Conservation (phyloP, 352 stramenopile genomes). For the Pythium brachiatum region DNA sequence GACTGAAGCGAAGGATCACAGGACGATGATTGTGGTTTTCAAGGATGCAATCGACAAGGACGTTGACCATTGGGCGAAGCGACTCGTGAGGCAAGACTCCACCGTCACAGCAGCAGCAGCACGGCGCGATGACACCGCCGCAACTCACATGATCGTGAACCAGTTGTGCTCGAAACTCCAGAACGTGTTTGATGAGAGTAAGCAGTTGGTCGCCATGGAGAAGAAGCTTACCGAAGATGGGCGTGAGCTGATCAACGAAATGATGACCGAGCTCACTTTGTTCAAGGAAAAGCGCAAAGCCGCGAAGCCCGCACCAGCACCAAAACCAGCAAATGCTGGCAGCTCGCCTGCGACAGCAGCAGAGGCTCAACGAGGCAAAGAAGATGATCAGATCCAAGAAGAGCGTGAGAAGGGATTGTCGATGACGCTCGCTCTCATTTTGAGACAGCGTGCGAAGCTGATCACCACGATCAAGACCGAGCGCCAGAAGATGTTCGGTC, state of each 20-base stretch:
- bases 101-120: conserved; percentile 24
- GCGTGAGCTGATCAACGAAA: conserved; percentile 65
- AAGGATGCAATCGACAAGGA: conserved; percentile 81
- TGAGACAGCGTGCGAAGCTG: conserved; percentile 47
- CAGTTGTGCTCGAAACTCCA: conserved; percentile 80
- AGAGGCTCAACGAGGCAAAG: conserved; percentile 31
- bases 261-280: conserved; percentile 56
- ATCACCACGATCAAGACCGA: conserved; percentile 59
- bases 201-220: conserved; percentile 63
- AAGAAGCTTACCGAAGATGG: conserved; percentile 58
- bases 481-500: conserved; percentile 66
- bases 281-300: conserved; percentile 55
- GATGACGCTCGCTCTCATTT: conserved; percentile 69
- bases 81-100: conserved; percentile 33
- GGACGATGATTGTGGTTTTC: conserved; percentile 81
- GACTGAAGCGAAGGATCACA: conserved; percentile 71
- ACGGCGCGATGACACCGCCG: conserved; percentile 61
- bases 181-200: conserved; percentile 74
- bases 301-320: conserved; percentile 21
- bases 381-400: conserved; percentile 67
- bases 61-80: conserved; percentile 66
- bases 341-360: conserved; percentile 8
- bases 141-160: conserved; percentile 73
- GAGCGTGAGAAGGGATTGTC: conserved; percentile 76
- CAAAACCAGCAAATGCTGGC: conserved; percentile 16